A percentile compares a stretch with the other conserved stretches of the same genome.
These are phyloP conservation scores for Tubosaeta sp. DNA, from an alignment of 768 basidiomycete species.

Conservation along the genomic window DNA sequence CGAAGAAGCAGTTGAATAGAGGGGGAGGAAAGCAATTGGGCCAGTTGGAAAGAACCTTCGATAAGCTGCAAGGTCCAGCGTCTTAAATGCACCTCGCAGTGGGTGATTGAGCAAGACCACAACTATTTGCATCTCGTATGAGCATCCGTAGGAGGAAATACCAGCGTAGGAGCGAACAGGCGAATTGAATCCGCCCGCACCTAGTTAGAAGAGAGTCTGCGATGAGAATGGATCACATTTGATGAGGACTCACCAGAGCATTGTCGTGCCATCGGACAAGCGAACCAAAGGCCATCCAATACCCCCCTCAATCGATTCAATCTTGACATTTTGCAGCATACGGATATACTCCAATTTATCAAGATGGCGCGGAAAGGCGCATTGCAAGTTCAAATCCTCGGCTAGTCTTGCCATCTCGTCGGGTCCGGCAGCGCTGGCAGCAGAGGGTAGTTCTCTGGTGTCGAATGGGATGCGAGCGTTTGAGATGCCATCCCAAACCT, in stretches of 20 bases:
- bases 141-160: slow-evolving; percentile 88
- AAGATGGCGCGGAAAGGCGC: slow-evolving; percentile 69
- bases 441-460: slow-evolving; percentile 40
- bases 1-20: slow-evolving; percentile 73
- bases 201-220: slow-evolving; percentile 50
- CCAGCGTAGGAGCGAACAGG: slow-evolving; percentile 85
- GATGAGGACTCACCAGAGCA: slow-evolving; percentile 54
- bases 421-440: slow-evolving; percentile 25
- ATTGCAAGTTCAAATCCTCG: slow-evolving; percentile 92
- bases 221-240: not conserved
- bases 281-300: slow-evolving; percentile 78
- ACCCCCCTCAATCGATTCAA: slow-evolving; percentile 58
- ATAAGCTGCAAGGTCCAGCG: slow-evolving; percentile 76
- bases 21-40: slow-evolving; percentile 94
- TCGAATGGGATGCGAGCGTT: slow-evolving; percentile 74
- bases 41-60: slow-evolving; percentile 95
- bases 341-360: slow-evolving; percentile 47
- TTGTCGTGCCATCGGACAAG: slow-evolving; percentile 59
- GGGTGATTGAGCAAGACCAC: slow-evolving; percentile 84
- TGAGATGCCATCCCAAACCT: slow-evolving; percentile 93
- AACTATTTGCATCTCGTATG: slow-evolving; percentile 83
- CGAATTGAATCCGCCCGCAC: slow-evolving; percentile 94
- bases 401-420: slow-evolving; percentile 76
- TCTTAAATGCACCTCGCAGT: slow-evolving; percentile 57
- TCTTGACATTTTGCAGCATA: slow-evolving; percentile 69